phyloP scores from a whole-genome alignment of 257 asterid species.

The Ballota nigra region DNA sequence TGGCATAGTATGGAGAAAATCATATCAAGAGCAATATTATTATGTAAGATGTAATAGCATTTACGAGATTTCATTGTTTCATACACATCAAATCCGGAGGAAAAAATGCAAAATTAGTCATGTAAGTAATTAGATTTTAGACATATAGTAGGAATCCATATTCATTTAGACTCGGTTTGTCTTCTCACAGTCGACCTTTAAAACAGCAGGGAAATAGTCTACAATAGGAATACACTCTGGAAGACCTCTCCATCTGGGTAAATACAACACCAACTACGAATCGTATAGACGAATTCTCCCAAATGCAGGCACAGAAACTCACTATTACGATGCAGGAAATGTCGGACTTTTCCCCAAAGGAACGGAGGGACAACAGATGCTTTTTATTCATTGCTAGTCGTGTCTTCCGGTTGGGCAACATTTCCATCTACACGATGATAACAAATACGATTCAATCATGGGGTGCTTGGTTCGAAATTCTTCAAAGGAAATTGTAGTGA shows the following conservation, averaged over 20 bases:
- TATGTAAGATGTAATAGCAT: background rate
- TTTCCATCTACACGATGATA: slow-evolving; percentile 50
- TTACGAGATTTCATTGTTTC: background rate
- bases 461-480: too few species aligned
- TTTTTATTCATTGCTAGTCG: slow-evolving; percentile 48
- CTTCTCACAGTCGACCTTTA: background rate
- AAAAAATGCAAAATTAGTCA: background rate
- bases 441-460: background rate
- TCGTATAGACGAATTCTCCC: slow-evolving; percentile 18
- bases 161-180: background rate
- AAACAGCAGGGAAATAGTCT: slow-evolving; percentile 18
- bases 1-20: background rate
- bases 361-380: slow-evolving; percentile 18
- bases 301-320: slow-evolving; percentile 24
- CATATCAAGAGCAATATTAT: too few species aligned
- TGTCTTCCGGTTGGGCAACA: slow-evolving; percentile 51
- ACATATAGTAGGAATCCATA: background rate
- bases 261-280: slow-evolving; percentile 25
- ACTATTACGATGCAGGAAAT: slow-evolving; percentile 30
- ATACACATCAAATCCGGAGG: background rate
- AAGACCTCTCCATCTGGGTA: slow-evolving; percentile 22
- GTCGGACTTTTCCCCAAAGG: slow-evolving; percentile 23
- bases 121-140: background rate
- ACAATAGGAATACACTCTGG: slow-evolving; percentile 32
- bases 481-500: too few species aligned